Percentiles rank a stretch among this genome's conserved stretches.
These are phyloP conservation scores for Pichiaceae sp. DNA, from an alignment of 1,139 yeast species.

Conservation along the genomic window DNA sequence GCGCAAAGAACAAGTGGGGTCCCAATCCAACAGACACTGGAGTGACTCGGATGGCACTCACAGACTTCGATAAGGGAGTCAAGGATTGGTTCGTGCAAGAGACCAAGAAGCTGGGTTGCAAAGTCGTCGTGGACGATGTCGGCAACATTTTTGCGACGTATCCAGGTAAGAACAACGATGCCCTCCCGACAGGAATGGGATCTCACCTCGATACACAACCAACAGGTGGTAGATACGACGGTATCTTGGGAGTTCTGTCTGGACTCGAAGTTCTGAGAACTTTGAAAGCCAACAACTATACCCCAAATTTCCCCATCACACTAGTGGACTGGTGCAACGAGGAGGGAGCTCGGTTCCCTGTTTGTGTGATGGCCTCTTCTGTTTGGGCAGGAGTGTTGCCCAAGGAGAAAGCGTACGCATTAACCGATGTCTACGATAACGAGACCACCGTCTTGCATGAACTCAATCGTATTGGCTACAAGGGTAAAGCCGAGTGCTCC, in stretches of 20 bases:
- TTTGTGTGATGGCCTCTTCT: conserved; percentile 54
- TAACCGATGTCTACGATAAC: conserved; percentile 45
- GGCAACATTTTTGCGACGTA: conserved; percentile 62
- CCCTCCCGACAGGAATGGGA: conserved; percentile 58
- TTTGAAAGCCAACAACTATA: conserved; percentile 45
- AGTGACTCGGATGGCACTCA: conserved; percentile 51
- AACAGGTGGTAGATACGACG: conserved; percentile 73
- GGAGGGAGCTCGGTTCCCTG: conserved; percentile 71
- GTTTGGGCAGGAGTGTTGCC: conserved; percentile 54
- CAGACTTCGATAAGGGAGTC: conserved; percentile 56
- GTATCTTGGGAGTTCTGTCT: conserved; percentile 58
- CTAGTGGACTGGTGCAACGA: conserved; percentile 68
- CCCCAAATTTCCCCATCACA: conserved; percentile 59
- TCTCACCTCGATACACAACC: conserved; percentile 75
- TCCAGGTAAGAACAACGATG: conserved; percentile 42
- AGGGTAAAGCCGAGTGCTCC: conserved; percentile 42
- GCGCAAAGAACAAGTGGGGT: conserved; percentile 60
- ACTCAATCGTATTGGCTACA: conserved; percentile 52
- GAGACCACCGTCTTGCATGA: conserved; percentile 49
- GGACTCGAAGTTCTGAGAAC: conserved; percentile 64
- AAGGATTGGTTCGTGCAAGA: conserved; percentile 60
- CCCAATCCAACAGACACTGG: conserved; percentile 48
- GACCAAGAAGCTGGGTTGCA: conserved; percentile 45
- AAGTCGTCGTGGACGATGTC: conserved; percentile 48
- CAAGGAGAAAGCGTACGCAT: conserved; percentile 39